Evolutionary conservation across 139 green algal species (phyloP).

Genomic region (Volvox reticuliferus): DNA sequence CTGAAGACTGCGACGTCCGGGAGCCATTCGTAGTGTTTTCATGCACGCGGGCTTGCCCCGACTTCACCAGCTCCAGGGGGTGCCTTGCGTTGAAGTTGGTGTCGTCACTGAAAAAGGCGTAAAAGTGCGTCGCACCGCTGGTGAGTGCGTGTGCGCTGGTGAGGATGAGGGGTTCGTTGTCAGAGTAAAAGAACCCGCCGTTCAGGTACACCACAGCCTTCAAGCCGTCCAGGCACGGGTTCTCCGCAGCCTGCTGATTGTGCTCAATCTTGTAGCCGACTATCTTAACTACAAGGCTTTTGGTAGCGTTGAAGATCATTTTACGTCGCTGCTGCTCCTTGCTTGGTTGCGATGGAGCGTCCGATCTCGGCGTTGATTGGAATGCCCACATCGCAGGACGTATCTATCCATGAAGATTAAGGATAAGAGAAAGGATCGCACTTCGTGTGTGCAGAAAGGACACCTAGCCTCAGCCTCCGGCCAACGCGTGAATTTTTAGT

Average conservation of each 20-base stretch:
- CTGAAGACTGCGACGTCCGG: conserved; percentile 3
- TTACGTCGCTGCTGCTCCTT: conserved; percentile 14
- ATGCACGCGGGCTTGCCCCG: background rate
- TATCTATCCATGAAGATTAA: background rate
- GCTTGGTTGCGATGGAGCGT: background rate
- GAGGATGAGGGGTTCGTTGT: background rate
- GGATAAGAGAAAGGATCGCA: background rate
- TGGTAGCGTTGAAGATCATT: background rate
- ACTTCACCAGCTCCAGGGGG: conserved; percentile 1
- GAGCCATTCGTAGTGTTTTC: background rate
- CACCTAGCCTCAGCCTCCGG: no score
- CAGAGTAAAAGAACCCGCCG: conserved; percentile 20
- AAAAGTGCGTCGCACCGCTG: conserved; percentile 24
- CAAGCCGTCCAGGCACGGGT: background rate
- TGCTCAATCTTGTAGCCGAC: background rate
- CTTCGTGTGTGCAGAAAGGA: no score
- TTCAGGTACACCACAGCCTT: background rate
- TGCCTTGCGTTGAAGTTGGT: background rate
- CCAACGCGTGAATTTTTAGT: no score
- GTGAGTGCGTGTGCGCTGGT: background rate
- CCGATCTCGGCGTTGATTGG: background rate
- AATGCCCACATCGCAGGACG: background rate
- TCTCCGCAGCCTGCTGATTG: background rate
- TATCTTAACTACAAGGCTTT: conserved; percentile 5
- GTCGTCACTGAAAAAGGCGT: background rate